Conservation (phyloP, 2,329 filamentous ascomycete genomes). For the Periconia sp. region DNA sequence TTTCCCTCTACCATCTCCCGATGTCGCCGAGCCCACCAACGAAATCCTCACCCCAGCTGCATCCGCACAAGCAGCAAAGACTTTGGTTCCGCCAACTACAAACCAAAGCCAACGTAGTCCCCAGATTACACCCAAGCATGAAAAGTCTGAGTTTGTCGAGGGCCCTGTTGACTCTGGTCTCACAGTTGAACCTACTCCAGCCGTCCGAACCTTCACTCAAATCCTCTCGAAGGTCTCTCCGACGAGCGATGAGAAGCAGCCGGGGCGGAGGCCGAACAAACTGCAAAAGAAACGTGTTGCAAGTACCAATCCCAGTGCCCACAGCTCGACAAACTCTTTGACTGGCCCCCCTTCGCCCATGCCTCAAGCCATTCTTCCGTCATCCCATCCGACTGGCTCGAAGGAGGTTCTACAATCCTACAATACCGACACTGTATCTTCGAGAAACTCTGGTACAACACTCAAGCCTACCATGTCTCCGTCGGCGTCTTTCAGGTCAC, state of each 20-base stretch:
- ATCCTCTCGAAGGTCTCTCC: conserved; percentile 57
- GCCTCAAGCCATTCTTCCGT: conserved; percentile 33
- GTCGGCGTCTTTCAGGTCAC: conserved; percentile 76
- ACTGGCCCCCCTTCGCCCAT: conserved; percentile 47
- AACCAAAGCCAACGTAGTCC: conserved; percentile 27
- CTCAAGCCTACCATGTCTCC: conserved; percentile 75
- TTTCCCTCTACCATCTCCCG: conserved; percentile 61
- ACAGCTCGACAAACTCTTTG: conserved; percentile 87
- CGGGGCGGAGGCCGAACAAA: conserved; percentile 80
- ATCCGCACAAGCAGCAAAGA: conserved; percentile 22
- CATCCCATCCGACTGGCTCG: conserved; percentile 31
- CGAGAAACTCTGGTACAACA: conserved; percentile 55
- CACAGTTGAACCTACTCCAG: conserved; percentile 28
- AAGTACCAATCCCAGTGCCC: conserved; percentile 81
- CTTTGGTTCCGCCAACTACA: conserved; percentile 24
- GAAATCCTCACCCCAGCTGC: conserved; percentile 42
- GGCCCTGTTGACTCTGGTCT: conserved; percentile 35
- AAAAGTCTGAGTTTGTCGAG: conserved; percentile 42
- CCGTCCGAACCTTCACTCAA: conserved; percentile 44
- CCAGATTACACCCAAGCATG: conserved; percentile 35
- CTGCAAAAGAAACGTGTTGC: conserved; percentile 85
- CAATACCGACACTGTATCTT: conserved; percentile 47
- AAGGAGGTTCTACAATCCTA: conserved; percentile 30
- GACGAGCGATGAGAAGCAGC: conserved; percentile 69
- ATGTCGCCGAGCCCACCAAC: conserved; percentile 48